These are phyloP conservation scores for Pilaira anomala DNA, from an alignment of 192 early-diverging fungal genomes.

Conservation along the genomic window DNA sequence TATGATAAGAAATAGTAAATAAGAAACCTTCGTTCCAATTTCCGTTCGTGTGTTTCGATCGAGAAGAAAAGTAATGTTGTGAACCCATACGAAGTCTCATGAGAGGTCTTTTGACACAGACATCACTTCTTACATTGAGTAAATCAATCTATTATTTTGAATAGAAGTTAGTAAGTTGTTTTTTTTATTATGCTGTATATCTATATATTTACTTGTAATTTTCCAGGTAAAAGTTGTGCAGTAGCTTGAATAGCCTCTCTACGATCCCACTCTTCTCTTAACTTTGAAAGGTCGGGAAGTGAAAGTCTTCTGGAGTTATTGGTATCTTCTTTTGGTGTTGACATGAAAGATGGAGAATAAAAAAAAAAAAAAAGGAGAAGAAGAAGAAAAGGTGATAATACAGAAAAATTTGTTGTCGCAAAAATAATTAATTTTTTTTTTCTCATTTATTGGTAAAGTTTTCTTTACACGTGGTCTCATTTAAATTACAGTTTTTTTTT, in stretches of 20 bases:
- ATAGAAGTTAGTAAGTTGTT: background rate
- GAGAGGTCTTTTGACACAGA: constrained; percentile 11
- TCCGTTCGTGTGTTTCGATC: constrained; percentile 47
- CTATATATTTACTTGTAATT: constrained; percentile 26
- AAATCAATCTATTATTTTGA: constrained; percentile 30
- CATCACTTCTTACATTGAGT: constrained; percentile 30
- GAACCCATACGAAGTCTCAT: constrained; percentile 36
- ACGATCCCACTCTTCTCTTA: constrained; percentile 15
- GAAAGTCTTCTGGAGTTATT: constrained; percentile 17
- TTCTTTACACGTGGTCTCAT: no score
- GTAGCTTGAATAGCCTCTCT: constrained; percentile 17
- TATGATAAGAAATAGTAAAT: constrained; percentile 68
- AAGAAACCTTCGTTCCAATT: constrained; percentile 78
- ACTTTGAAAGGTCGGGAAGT: constrained; percentile 29
- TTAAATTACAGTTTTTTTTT: no score
- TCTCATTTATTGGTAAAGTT: no score
- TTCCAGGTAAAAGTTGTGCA: constrained; percentile 19
- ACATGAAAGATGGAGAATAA: background rate
- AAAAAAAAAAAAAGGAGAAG: background rate
- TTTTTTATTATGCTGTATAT: background rate
- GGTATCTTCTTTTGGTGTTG: background rate
- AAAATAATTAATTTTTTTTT: no score
- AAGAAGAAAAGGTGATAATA: background rate
- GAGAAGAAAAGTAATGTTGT: constrained; percentile 44
- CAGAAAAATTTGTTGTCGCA: no score